Percentiles rank a stretch among this genome's conserved stretches.
phyloP scores from a whole-genome alignment of 768 basidiomycete genomes.

The Lactifluus subvellereus region DNA sequence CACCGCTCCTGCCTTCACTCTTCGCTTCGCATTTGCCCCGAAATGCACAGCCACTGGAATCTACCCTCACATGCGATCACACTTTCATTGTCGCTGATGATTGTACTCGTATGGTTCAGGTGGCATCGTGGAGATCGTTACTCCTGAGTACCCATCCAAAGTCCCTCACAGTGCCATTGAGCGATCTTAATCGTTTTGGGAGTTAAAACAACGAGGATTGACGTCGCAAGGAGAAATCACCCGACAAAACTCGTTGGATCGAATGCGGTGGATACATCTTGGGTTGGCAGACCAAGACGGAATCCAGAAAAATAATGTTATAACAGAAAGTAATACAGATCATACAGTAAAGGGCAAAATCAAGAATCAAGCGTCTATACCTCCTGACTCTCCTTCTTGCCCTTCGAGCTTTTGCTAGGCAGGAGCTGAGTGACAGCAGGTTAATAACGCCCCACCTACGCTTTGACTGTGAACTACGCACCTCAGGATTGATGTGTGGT shows the following conservation, averaged over 20 bases:
- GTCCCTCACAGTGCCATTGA: background rate
- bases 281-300: background rate
- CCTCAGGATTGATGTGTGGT: slow-evolving; percentile 68
- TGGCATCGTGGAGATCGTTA: too few relatives aligned
- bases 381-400: slow-evolving; percentile 48
- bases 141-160: too few relatives aligned
- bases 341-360: slow-evolving; percentile 22
- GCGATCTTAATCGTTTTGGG: background rate
- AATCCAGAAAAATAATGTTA: slow-evolving; percentile 23
- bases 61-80: too few relatives aligned
- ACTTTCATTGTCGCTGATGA: background rate
- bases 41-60: too few relatives aligned
- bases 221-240: background rate
- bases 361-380: slow-evolving; percentile 13
- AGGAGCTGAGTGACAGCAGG: slow-evolving; percentile 29
- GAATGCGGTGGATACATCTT: background rate
- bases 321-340: slow-evolving; percentile 21
- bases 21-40: too few relatives aligned
- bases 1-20: too few relatives aligned
- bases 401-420: slow-evolving; percentile 45
- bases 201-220: background rate
- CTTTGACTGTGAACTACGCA: slow-evolving; percentile 23
- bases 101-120: too few relatives aligned
- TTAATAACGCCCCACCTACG: background rate
- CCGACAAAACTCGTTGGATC: background rate